These are phyloP conservation scores for Erigeron canadensis DNA, from an alignment of 129 eudicot genomes.

Conservation along the genomic window DNA sequence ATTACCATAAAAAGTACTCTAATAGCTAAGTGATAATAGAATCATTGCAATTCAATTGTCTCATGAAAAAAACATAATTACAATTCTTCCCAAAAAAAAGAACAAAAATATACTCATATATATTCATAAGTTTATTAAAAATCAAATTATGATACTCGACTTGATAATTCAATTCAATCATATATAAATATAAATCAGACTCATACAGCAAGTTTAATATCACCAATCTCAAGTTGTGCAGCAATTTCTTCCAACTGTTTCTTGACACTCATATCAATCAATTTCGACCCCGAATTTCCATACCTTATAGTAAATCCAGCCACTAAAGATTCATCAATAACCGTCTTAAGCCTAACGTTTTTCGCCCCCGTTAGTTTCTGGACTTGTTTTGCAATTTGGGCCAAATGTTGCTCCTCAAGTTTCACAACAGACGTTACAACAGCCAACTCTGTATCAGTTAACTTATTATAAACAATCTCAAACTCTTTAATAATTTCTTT, in stretches of 20 bases:
- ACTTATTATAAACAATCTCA: conserved; percentile 51
- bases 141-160: conserved; percentile 23
- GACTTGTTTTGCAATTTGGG: conserved; percentile 80
- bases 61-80: conserved; percentile 29
- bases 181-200: background rate
- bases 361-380: conserved; percentile 82
- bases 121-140: conserved; percentile 22
- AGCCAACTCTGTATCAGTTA: conserved; percentile 71
- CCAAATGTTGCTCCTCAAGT: conserved; percentile 66
- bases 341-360: conserved; percentile 73
- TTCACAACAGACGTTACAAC: conserved; percentile 72
- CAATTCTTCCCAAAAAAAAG: conserved; percentile 31
- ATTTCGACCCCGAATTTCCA: conserved; percentile 63
- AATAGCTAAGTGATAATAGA: background rate
- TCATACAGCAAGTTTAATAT: conserved; percentile 57
- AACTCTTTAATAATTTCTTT: conserved; percentile 71
- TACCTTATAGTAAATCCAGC: conserved; percentile 85
- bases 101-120: background rate
- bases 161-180: conserved; percentile 13
- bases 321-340: conserved; percentile 63
- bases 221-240: conserved; percentile 66
- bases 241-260: conserved; percentile 87
- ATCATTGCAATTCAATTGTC: conserved; percentile 21
- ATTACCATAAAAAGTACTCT: background rate
- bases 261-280: conserved; percentile 91